Percentiles rank a stretch among this genome's conserved stretches.
phyloP scores from a whole-genome alignment of 176 grass and related monocot genomes.

The Pharus latifolius region DNA sequence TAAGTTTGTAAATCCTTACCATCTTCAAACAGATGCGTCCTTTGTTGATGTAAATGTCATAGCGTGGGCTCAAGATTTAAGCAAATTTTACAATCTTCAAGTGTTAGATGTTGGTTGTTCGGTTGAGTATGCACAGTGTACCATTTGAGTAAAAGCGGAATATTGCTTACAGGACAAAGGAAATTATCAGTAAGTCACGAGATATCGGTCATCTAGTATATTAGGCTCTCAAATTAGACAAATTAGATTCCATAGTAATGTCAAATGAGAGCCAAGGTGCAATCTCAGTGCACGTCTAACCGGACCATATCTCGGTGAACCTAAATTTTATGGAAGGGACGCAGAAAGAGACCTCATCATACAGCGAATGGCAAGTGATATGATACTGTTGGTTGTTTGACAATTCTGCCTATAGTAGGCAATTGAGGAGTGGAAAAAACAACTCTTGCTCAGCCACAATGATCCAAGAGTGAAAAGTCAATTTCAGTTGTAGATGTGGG shows the following conservation, averaged over 20 bases:
- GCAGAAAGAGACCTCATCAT: neutral
- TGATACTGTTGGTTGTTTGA: neutral
- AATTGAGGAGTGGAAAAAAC: neutral
- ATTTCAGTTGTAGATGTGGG: neutral
- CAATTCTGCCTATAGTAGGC: neutral
- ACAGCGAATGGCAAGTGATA: neutral
- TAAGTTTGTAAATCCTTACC: neutral
- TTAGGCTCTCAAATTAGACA: neutral
- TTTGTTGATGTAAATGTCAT: too few relatives aligned
- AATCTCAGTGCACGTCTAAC: neutral
- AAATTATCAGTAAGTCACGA: neutral
- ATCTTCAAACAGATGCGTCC: neutral
- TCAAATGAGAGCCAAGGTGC: neutral
- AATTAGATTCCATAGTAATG: neutral
- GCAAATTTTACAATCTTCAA: neutral
- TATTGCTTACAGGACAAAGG: neutral
- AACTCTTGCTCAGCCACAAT: neutral
- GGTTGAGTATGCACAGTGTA: neutral
- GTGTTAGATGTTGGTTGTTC: neutral
- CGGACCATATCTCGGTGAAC: neutral
- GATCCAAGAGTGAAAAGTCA: neutral
- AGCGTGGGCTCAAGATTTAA: neutral
- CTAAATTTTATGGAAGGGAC: neutral
- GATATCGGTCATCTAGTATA: neutral
- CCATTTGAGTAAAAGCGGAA: neutral